phyloP scores from a whole-genome alignment of 139 green algal species.

The Gonium pectorale region DNA sequence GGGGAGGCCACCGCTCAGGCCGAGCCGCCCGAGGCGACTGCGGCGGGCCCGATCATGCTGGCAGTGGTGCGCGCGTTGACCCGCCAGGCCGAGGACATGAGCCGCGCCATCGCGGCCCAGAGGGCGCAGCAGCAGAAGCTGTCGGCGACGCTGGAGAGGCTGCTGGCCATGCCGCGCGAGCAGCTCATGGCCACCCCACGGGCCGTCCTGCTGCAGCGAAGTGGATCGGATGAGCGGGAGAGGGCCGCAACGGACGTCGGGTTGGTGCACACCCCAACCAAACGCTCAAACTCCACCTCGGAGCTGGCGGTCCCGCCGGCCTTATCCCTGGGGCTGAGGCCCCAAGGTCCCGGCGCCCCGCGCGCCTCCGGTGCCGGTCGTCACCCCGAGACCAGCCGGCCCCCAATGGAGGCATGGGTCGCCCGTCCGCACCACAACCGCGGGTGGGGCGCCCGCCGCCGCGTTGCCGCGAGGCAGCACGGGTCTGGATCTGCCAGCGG shows the following conservation, averaged over 20 bases:
- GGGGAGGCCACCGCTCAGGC: not conserved
- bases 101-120: not conserved
- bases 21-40: not conserved
- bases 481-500: too few relatives aligned
- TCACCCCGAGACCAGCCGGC: not conserved
- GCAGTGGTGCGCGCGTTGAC: not conserved
- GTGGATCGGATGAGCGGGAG: not conserved
- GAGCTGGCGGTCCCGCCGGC: too few relatives aligned
- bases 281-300: not conserved
- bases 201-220: not conserved
- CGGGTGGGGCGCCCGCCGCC: constrained; percentile 6
- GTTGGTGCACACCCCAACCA: not conserved
- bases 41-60: not conserved
- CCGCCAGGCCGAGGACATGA: not conserved
- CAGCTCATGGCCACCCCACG: not conserved
- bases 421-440: not conserved
- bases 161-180: not conserved
- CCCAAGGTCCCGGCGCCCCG: not conserved
- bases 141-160: not conserved
- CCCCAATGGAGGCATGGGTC: not conserved
- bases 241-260: not conserved
- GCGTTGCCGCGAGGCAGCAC: not conserved
- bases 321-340: too few relatives aligned
- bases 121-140: not conserved
- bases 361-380: not conserved